phyloP scores from a whole-genome alignment of 1,284 basidiomycete species.

The Irpex rosettiformis region DNA sequence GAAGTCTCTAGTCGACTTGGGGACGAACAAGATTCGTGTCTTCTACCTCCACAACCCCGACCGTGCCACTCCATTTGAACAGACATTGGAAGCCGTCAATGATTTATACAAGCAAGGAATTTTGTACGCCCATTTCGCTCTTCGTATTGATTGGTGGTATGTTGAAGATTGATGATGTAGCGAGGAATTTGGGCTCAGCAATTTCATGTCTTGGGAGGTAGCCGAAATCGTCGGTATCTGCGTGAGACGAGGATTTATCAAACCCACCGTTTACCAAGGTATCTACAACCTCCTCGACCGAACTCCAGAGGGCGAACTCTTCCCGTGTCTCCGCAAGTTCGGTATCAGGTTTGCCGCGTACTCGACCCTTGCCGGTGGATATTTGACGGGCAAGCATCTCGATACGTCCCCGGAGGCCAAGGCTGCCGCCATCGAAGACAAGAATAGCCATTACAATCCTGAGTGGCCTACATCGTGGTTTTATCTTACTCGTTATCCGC shows the following conservation, averaged over 20 bases:
- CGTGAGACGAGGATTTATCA: constrained; percentile 45
- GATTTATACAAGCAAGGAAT: constrained; percentile 40
- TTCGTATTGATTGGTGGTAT: no score
- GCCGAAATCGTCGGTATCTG: constrained; percentile 53
- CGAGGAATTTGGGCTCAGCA: constrained; percentile 46
- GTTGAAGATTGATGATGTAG: constrained; percentile 32
- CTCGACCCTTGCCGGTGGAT: constrained; percentile 49
- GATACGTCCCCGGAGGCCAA: constrained; percentile 17
- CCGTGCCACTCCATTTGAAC: constrained; percentile 42
- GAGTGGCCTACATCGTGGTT: constrained; percentile 1
- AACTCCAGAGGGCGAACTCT: constrained; percentile 49
- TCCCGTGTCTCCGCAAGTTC: constrained; percentile 54
- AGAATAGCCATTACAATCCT: constrained; percentile 34
- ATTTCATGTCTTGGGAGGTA: constrained; percentile 47
- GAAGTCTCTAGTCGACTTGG: constrained; percentile 35
- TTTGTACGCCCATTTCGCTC: constrained; percentile 31
- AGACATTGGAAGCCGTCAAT: constrained; percentile 41
- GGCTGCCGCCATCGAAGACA: constrained; percentile 23
- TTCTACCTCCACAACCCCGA: constrained; percentile 49
- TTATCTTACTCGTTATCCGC: constrained; percentile 2
- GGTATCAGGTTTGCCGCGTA: constrained; percentile 51
- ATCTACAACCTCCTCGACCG: constrained; percentile 55
- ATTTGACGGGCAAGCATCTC: constrained; percentile 43
- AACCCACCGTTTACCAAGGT: constrained; percentile 52
- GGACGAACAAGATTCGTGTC: constrained; percentile 36